phyloP scores from a whole-genome alignment of 2,329 filamentous ascomycete species.

The Fonsecaea multimorphosa region DNA sequence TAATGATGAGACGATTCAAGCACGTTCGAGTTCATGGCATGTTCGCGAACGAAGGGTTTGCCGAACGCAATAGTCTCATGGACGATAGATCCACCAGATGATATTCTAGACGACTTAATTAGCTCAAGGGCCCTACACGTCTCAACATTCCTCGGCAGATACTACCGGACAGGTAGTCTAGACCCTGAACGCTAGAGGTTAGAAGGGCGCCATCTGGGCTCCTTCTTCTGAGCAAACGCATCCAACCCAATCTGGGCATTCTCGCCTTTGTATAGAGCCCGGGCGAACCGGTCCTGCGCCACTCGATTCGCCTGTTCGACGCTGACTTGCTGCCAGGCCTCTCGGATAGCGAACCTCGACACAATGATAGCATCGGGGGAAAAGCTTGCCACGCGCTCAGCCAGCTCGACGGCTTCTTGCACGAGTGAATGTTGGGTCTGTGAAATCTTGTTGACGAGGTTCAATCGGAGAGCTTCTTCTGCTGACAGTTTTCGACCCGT shows the following conservation, averaged over 20 bases:
- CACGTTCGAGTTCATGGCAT: too few relatives aligned
- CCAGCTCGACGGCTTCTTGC: constrained; percentile 50
- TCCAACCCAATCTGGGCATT: constrained; percentile 75
- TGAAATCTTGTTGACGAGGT: constrained; percentile 60
- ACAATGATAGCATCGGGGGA: constrained; percentile 78
- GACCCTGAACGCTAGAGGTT: constrained; percentile 42
- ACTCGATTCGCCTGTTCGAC: constrained; percentile 66
- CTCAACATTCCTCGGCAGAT: too few relatives aligned
- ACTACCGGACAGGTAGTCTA: too few relatives aligned
- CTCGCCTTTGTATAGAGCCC: constrained; percentile 46
- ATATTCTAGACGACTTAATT: too few relatives aligned
- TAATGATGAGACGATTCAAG: too few relatives aligned
- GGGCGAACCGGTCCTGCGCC: constrained; percentile 16
- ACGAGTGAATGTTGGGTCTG: constrained; percentile 35
- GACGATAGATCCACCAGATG: too few relatives aligned
- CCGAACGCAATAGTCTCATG: too few relatives aligned
- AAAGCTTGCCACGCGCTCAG: constrained; percentile 65
- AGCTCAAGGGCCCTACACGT: too few relatives aligned
- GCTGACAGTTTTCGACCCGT: constrained; percentile 66
- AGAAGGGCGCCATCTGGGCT: constrained; percentile 66
- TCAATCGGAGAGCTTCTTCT: constrained; percentile 66
- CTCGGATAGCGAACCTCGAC: constrained; percentile 69
- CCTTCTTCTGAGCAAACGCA: constrained; percentile 77
- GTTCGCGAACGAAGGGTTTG: too few relatives aligned
- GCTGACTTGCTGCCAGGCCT: constrained; percentile 73